phyloP scores from a whole-genome alignment of 495 filamentous ascomycete species.

The Aspergillus homomorphus region DNA sequence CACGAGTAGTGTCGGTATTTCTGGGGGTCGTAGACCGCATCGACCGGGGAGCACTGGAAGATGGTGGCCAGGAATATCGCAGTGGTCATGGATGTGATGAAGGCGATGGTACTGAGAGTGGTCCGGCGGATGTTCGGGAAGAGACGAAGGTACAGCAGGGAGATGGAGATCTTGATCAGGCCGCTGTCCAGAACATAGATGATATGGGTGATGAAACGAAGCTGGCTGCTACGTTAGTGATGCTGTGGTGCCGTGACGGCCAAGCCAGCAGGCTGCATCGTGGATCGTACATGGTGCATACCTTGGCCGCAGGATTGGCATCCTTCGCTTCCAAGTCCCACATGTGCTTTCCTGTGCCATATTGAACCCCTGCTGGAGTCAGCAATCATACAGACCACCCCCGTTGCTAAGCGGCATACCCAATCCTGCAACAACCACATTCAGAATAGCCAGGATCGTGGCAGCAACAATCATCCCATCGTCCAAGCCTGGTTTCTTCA shows the following conservation, averaged over 20 bases:
- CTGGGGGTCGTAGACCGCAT: constrained; percentile 3
- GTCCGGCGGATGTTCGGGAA: constrained; percentile 12
- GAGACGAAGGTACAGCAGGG: constrained; percentile 15
- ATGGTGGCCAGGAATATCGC: constrained; percentile 13
- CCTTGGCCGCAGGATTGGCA: neutral
- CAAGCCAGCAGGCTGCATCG: no score
- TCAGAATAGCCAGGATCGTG: neutral
- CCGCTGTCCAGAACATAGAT: constrained; percentile 12
- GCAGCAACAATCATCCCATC: constrained; percentile 10
- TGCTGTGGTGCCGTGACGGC: neutral
- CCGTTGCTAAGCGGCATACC: neutral
- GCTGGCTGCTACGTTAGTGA: neutral
- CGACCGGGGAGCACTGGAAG: constrained; percentile 15
- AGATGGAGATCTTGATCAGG: constrained; percentile 14
- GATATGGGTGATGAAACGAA: constrained; percentile 12
- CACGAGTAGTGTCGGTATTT: constrained; percentile 12
- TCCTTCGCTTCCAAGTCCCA: neutral
- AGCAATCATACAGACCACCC: neutral
- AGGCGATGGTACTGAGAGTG: constrained; percentile 10
- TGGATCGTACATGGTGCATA: constrained; percentile 3
- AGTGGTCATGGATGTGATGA: constrained; percentile 17
- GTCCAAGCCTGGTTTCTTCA: constrained; percentile 8
- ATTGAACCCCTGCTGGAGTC: neutral
- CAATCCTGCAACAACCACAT: constrained; percentile 9
- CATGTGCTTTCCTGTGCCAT: constrained; percentile 14